phyloP scores from a whole-genome alignment of 192 early-diverging fungal species.

The Neocallimastix lanati region DNA sequence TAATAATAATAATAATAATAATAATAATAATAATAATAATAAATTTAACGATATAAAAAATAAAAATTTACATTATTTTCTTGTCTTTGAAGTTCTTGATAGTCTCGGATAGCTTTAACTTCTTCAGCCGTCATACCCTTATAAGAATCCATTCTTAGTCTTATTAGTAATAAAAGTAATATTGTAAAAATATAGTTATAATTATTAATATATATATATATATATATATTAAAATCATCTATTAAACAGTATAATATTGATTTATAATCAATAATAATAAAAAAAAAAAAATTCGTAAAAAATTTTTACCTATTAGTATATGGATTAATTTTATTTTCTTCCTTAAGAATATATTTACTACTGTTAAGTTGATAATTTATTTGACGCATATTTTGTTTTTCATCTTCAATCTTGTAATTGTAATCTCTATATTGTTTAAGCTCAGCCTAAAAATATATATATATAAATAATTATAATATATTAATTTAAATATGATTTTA shows the following conservation, averaged over 20 bases:
- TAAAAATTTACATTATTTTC: conserved; percentile 23
- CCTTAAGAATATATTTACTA: neutral
- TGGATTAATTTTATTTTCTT: neutral
- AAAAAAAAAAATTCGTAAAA: no score
- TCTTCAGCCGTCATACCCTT: conserved; percentile 32
- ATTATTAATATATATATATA: no score
- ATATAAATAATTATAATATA: no score
- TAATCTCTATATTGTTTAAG: neutral
- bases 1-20: no score
- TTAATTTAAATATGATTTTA: no score
- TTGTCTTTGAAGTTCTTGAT: conserved; percentile 22
- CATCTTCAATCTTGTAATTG: neutral
- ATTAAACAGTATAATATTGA: no score
- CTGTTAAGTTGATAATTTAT: neutral
- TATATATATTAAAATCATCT: no score
- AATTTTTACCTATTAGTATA: neutral
- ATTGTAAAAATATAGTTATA: no score
- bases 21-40: no score
- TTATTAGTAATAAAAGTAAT: conserved; percentile 1
- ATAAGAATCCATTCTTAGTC: conserved; percentile 31
- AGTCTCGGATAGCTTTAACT: conserved; percentile 12
- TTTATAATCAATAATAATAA: no score
- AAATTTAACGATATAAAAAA: no score
- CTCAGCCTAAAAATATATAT: neutral
- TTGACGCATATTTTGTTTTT: neutral